These are phyloP conservation scores for Lipomyces starkeyi DNA, from an alignment of 805 yeast species.

Conservation along the genomic window DNA sequence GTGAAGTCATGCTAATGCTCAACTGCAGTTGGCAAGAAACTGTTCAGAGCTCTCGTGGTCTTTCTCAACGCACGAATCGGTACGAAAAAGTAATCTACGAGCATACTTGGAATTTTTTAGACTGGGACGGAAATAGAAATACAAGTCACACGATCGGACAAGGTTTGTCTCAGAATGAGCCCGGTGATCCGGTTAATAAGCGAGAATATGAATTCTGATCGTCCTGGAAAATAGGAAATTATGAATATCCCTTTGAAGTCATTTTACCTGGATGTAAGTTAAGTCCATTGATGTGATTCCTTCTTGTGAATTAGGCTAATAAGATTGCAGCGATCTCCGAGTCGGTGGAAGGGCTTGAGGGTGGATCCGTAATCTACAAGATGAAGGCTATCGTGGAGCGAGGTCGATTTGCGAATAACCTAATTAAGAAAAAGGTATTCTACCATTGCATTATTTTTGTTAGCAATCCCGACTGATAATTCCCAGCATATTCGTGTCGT, in stretches of 20 bases:
- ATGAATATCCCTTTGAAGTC: slow-evolving; percentile 87
- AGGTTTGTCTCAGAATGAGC: slow-evolving; percentile 16
- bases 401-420: slow-evolving; percentile 71
- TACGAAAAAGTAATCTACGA: slow-evolving; percentile 72
- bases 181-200: not conserved
- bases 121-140: slow-evolving; percentile 49
- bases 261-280: slow-evolving; percentile 74
- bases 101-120: slow-evolving; percentile 75
- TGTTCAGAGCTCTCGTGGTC: slow-evolving; percentile 38
- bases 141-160: slow-evolving; percentile 37
- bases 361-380: slow-evolving; percentile 73
- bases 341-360: slow-evolving; percentile 86
- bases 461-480: not conserved
- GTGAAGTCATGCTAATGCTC: slow-evolving; percentile 40
- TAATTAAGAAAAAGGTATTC: slow-evolving; percentile 60
- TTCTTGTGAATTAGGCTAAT: not conserved
- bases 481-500: slow-evolving; percentile 71
- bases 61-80: slow-evolving; percentile 42
- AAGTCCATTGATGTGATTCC: not conserved
- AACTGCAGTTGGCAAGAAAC: slow-evolving; percentile 38
- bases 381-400: slow-evolving; percentile 82
- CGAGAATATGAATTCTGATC: not conserved
- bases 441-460: too few species aligned
- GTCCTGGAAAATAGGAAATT: slow-evolving; percentile 66
- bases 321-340: slow-evolving; percentile 58